Conservation (phyloP, 148 eudicot species). For the Heliamphora exappendiculata region DNA sequence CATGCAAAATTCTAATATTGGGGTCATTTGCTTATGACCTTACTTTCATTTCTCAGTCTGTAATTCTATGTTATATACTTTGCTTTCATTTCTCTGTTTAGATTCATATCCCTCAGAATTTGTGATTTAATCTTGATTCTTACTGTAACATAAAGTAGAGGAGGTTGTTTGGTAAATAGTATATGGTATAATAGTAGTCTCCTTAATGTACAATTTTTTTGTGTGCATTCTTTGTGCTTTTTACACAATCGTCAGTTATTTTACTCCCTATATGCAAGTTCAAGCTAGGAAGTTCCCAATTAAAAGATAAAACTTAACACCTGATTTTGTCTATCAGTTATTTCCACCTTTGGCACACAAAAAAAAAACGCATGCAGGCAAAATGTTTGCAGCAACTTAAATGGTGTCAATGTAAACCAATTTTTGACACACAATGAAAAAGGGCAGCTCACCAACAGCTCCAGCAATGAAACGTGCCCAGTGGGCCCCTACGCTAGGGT, state of each 20-base stretch:
- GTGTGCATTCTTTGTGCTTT: not conserved
- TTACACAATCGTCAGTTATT: not conserved
- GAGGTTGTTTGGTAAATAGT: not conserved
- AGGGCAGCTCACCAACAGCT: constrained; percentile 51
- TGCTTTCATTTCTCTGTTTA: not conserved
- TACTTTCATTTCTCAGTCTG: too few relatives aligned
- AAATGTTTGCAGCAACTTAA: not conserved
- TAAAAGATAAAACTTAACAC: not conserved
- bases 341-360: not conserved
- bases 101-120: not conserved
- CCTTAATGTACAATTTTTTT: not conserved
- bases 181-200: not conserved
- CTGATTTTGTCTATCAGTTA: not conserved
- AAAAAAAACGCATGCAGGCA: too few relatives aligned
- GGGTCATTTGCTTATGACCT: too few relatives aligned
- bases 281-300: not conserved
- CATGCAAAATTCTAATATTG: too few relatives aligned
- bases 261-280: not conserved
- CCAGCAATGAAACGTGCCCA: constrained; percentile 94
- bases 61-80: not conserved
- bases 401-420: not conserved
- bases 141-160: not conserved
- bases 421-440: not conserved
- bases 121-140: not conserved
- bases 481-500: constrained; percentile 72